A percentile compares a stretch with the other conserved stretches of the same genome.
Evolutionary conservation across 768 basidiomycete species (phyloP).

Genomic region (Suillus americanus): DNA sequence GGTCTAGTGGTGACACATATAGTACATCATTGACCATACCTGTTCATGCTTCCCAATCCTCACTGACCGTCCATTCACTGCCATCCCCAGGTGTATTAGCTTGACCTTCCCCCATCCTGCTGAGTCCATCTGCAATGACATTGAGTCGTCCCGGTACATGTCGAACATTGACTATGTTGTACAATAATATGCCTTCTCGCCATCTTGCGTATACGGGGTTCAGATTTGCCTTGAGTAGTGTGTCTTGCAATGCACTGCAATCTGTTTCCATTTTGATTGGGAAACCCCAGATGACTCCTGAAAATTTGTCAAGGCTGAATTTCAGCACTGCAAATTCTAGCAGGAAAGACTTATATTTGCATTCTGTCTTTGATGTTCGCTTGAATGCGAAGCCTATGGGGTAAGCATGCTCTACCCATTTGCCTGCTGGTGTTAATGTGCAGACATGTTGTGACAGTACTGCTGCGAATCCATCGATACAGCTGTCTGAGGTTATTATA

Average conservation of each 20-base stretch:
- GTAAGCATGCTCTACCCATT: accelerated
- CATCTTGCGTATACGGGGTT: neutral
- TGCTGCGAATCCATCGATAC: no score
- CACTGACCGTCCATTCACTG: no score
- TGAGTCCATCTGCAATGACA: accelerated
- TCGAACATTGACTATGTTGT: neutral
- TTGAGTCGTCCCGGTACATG: neutral
- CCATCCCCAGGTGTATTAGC: no score
- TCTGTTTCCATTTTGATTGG: accelerated
- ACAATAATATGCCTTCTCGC: neutral
- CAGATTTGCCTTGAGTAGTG: accelerated
- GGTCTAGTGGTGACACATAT: accelerated
- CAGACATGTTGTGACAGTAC: accelerated
- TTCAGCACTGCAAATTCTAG: neutral
- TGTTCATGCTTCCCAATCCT: no score
- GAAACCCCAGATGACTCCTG: neutral
- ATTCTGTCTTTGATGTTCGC: no score
- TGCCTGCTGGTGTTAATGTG: accelerated
- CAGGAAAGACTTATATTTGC: neutral
- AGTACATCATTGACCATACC: no score
- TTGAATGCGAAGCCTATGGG: no score
- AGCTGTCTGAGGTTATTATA: no score
- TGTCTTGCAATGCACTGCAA: neutral
- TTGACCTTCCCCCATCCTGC: neutral
- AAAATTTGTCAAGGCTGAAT: neutral